Conservation (phyloP, 345 rosid species). For the Brassica juncea region DNA sequence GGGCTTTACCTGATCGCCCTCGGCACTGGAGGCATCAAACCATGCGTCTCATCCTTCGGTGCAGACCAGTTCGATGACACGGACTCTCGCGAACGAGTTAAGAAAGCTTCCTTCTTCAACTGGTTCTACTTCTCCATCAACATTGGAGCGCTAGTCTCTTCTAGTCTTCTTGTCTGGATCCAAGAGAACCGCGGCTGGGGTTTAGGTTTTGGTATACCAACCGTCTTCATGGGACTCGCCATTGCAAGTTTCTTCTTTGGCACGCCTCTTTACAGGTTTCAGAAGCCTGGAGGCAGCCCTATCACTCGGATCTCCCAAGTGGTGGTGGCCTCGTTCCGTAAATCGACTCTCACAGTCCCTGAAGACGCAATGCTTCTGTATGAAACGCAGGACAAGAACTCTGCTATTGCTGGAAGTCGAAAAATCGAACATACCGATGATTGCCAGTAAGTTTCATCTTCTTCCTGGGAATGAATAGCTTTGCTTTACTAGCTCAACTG, state of each 20-base stretch:
- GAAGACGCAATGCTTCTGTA: conserved; percentile 38
- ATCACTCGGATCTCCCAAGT: conserved; percentile 51
- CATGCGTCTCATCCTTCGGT: conserved; percentile 62
- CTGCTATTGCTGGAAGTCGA: conserved; percentile 5
- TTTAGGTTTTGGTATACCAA: conserved; percentile 55
- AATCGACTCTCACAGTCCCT: conserved; percentile 33
- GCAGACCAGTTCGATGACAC: conserved; percentile 64
- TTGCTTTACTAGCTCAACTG: neutral
- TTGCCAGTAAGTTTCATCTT: neutral
- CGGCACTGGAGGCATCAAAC: conserved; percentile 62
- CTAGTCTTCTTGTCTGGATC: conserved; percentile 54
- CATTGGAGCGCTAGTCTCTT: conserved; percentile 58
- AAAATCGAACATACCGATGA: conserved; percentile 47
- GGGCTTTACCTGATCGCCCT: conserved; percentile 53
- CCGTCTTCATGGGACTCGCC: conserved; percentile 55
- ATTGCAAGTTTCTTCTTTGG: conserved; percentile 55
- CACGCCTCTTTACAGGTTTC: conserved; percentile 48
- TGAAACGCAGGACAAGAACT: conserved; percentile 35
- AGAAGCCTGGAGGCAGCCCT: conserved; percentile 58
- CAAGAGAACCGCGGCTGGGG: conserved; percentile 63
- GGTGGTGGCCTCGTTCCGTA: conserved; percentile 47
- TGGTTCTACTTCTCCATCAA: conserved; percentile 59
- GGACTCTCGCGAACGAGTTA: conserved; percentile 44
- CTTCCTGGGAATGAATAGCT: neutral
- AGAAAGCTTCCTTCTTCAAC: conserved; percentile 57